Evolutionary conservation across 2,329 filamentous ascomycete genomes (phyloP), one percentile per base, ranked within the genome.

Genomic region (Aspergillus sp.): DNA sequence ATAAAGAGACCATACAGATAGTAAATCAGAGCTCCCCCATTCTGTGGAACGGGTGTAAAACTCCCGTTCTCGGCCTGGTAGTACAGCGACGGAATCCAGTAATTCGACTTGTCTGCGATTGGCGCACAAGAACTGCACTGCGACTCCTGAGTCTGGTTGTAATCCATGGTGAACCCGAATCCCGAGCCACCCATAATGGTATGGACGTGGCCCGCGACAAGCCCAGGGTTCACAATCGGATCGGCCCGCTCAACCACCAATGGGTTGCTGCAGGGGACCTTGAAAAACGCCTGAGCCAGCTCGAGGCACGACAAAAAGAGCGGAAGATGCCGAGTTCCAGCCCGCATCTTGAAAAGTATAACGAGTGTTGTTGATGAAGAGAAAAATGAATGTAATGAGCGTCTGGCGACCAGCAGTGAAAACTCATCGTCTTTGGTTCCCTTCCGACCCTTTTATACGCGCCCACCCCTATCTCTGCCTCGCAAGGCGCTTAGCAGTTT

Each of bases 41-140:
- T 79, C 49, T 74, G 80, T 58, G 87, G 82, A 19, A 93, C 90
- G 41, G 84, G 82, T 74, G 88, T 85, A 67, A 91, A 86, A 55
- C 82, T 83, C 53, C 85, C 85, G 66, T 88, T 86, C 67, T 84
- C 79, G 69, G 86, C 83, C 66, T 90, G 76, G 68, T 89, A 92
- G 78, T 88, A 93, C 3, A 93, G 79, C 30, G 82, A 81, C 1
- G 91, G 90, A 59, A 88, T 87, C 91, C 91, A 93, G 81, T 94
- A 93, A 76, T 89, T 89, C 68, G 85, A 90, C 72, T 87, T 82
- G 77, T 93, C 90, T 58, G 85, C 85, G 69, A 83, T 86, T 72
- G 91, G 82, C 63, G 84, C 83, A 74, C 91, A 89, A 38, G 88
- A 91, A 53, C 87, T 90, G 82, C 91, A 94, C 28, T 84, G 82